Base-by-base conservation (phyloP, 75 land plant genomes). In the Picea sitchensis region DNA sequence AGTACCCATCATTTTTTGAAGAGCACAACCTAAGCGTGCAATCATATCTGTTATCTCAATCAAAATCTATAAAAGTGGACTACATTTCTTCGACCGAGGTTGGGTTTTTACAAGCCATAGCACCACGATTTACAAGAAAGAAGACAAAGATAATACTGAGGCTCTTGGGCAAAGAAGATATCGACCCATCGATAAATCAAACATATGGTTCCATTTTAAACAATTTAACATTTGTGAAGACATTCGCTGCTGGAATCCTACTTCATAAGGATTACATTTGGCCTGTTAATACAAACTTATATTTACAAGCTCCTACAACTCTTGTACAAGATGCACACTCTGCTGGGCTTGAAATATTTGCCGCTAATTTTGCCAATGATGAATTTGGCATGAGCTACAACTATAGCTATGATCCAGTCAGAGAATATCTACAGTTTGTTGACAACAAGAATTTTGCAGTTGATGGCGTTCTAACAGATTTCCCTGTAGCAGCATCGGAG, bases 401-500 rank as follows among this genome's bases (percentile, higher is more conserved):
- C 57, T 94, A 92, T 68, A 94, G 92, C 65, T 96, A 84, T 86
- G 95, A 94, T 79, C 98, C 99, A 11, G 58, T 83, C 17, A 63
- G 62, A 51, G 99, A 96, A 85, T 85, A 85, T 76, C 72, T 91
- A 77, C 78, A 83, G 57, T 96, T 83, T 79, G 51, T 94, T 20
- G 87, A 85, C 75, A 82, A 89, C 32, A 31, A 82, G 5, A 63
- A 87, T 51, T 92, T 94, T 81, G 64, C 91, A 17, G 95, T 96
- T 56, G 99, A 96, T 86, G 99, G 99, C 7, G 68, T 94, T 30
- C 65, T 94, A 12, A 82, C 99, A 1, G 95, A 96, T 78, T 96
- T 94, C 85, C 86, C 98, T 62, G 44, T 83, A 20, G 91, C 99
- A 60, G 95, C 98, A 58, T 82, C 97, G 38, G 88, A 85, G 81